Conservation (phyloP, 208 protist genomes). For the Leishmania major region DNA sequence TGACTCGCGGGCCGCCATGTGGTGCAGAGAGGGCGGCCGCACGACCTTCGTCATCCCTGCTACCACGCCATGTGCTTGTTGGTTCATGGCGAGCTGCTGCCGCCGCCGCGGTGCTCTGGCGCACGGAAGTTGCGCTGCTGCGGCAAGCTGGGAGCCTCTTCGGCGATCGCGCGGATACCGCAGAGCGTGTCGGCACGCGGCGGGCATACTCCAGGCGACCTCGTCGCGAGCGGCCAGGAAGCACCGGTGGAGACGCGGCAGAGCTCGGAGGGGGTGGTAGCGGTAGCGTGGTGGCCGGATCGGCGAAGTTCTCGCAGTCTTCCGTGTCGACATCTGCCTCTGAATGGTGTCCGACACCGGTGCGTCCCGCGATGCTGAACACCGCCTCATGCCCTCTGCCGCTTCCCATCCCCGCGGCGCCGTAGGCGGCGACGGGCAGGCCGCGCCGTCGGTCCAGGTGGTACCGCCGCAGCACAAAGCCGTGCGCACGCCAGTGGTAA, state of each 20-base stretch:
- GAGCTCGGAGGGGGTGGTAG: background rate
- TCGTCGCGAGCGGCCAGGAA: background rate
- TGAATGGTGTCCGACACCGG: too few relatives aligned
- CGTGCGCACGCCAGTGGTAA: conserved; percentile 36
- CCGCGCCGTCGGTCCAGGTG: conserved; percentile 28
- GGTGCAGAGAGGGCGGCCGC: background rate
- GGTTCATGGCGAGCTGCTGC: background rate
- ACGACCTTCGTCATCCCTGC: background rate
- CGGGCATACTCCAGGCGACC: background rate
- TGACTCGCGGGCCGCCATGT: background rate
- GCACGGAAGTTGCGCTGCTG: background rate
- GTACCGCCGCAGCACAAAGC: conserved; percentile 18
- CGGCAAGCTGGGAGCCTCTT: background rate
- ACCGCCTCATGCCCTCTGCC: too few relatives aligned
- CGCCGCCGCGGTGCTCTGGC: background rate
- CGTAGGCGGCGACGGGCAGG: background rate
- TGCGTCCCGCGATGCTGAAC: background rate
- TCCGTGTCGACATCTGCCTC: background rate
- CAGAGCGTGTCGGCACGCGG: background rate
- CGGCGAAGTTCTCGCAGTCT: background rate
- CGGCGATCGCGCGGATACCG: background rate
- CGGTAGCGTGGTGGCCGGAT: background rate
- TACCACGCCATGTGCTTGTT: background rate
- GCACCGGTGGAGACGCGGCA: background rate
- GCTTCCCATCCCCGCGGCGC: background rate